These are phyloP conservation scores for Hyphopichia fennica DNA, from an alignment of 1,139 yeast species.

Conservation along the genomic window DNA sequence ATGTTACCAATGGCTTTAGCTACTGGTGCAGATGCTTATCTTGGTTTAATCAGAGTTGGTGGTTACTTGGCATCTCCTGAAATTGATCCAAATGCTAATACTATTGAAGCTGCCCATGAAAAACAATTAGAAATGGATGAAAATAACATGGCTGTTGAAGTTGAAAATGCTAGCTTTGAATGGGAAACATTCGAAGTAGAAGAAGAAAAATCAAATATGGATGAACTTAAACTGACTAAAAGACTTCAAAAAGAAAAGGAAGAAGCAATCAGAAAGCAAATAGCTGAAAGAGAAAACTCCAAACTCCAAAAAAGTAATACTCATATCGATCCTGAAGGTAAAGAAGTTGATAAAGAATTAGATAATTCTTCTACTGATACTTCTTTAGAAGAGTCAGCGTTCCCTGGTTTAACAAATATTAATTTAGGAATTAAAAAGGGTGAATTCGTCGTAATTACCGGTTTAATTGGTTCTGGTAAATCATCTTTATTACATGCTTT, in stretches of 20 bases:
- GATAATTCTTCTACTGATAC: conserved; percentile 2
- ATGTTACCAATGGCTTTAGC: conserved; percentile 71
- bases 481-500: conserved; percentile 62
- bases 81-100: conserved; percentile 31
- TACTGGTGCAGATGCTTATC: conserved; percentile 60
- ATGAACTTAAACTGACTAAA: neutral
- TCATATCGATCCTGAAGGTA: neutral
- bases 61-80: conserved; percentile 45
- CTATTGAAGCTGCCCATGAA: conserved; percentile 20
- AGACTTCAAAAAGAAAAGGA: conserved; percentile 4
- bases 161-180: conserved; percentile 27
- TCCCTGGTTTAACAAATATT: conserved; percentile 29
- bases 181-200: conserved; percentile 42
- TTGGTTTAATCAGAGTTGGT: conserved; percentile 61
- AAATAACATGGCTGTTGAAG: conserved; percentile 24
- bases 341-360: conserved; percentile 4
- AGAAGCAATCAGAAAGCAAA: conserved; percentile 3
- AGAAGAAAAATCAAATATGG: conserved; percentile 16
- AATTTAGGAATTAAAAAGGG: conserved; percentile 48
- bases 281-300: conserved; percentile 6
- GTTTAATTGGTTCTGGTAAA: conserved; percentile 73
- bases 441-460: conserved; percentile 70
- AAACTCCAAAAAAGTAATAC: neutral
- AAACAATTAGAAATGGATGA: conserved; percentile 25
- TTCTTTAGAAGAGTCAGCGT: neutral